Base-by-base conservation (phyloP, 2,329 filamentous ascomycete species). In the Verticillium albo-atrum region DNA sequence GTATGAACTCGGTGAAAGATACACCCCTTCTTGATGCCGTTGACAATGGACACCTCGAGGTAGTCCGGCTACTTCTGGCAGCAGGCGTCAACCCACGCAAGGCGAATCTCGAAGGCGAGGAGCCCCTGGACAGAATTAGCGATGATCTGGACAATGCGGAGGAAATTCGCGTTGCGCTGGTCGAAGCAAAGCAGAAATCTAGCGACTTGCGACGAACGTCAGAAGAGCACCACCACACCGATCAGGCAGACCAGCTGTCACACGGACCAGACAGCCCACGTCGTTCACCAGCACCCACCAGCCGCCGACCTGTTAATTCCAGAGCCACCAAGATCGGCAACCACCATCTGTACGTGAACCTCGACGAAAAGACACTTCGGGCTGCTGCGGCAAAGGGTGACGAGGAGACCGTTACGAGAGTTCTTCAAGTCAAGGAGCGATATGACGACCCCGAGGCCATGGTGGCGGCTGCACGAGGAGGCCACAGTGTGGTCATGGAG, bases 1-100 rank as follows among this genome's bases (percentile, higher is more conserved):
- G 84, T 68, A 79, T 88, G 60, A 88, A 89, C 67, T 88, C 91
- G 67, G 89, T 92, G 67, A 92, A 91, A 68, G 95, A 99, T 68
- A 98, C 95, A 0, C 95, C 95, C 28, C 82, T 99, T 35, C 89
- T 99, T 58, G 95, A 99, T 77, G 95, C 95, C 5, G 92, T 98
- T 28, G 95, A 98, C 67, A 99, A 99, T 68, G 91, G 91, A 1
- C 93, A 99, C 70, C 72, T 97, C 7, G 90, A 90, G 20, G 94
- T 98, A 4, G 90, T 99, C 50, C 91, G 87, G 68, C 79, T 97
- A 10, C 78, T 99, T 34, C 80, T 99, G 2, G 86, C 89, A 58
- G 89, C 93, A 59, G 94, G 93, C 12, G 94, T 96, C 14, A 96
- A 99, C 70, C 95, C 95, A 55, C 88, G 92, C 55, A 90, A 92